A percentile compares a stretch with the other conserved stretches of the same genome.
These are phyloP conservation scores for Haberlea rhodopensis DNA, from an alignment of 257 asterid species.

Conservation along the genomic window DNA sequence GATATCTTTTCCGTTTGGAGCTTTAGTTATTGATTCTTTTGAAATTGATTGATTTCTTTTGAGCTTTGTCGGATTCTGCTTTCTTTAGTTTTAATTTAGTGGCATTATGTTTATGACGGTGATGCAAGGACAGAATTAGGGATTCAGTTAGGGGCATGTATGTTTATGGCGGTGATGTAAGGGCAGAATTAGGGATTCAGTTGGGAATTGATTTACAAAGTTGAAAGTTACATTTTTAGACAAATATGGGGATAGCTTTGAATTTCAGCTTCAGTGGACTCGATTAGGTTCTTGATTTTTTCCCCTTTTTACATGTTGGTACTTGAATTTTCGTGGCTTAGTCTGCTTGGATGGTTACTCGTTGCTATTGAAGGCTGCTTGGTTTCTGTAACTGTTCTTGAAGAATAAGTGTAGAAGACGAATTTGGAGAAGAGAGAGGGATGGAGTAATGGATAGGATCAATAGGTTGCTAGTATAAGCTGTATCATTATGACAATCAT, in stretches of 20 bases:
- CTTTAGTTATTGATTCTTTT: conserved; percentile 17
- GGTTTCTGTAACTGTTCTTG: background rate
- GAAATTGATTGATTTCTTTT: conserved; percentile 6
- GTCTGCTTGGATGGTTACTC: background rate
- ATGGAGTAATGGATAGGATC: conserved; percentile 3
- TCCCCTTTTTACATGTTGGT: background rate
- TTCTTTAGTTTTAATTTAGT: too few species aligned
- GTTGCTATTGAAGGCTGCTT: conserved; percentile 8
- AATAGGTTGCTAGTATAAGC: conserved; percentile 7
- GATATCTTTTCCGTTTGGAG: background rate
- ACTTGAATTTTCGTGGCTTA: background rate
- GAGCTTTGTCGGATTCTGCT: background rate
- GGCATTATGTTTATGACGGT: background rate
- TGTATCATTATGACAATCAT: conserved; percentile 9
- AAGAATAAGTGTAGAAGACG: background rate
- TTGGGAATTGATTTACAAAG: background rate
- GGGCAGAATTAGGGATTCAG: background rate
- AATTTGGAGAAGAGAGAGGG: conserved; percentile 11
- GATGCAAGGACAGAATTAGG: background rate
- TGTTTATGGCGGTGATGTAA: background rate
- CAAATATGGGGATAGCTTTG: background rate
- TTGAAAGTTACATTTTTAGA: background rate
- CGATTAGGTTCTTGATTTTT: background rate
- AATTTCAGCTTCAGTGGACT: background rate
- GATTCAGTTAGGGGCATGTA: background rate